Conservation (phyloP, 2,329 filamentous ascomycete species). For the Pestalotiopsis sp. region DNA sequence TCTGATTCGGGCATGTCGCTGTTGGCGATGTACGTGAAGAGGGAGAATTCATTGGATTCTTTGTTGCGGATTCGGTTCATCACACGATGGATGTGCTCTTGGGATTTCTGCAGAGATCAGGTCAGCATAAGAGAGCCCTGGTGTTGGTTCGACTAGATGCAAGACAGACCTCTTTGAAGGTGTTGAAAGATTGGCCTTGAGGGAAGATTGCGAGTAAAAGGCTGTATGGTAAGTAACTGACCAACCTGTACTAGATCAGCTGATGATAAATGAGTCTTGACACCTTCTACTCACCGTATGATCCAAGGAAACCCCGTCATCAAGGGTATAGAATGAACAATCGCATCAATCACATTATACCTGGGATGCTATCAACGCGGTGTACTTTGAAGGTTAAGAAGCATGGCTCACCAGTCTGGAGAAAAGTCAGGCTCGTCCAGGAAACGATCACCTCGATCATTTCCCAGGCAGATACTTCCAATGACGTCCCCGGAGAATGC, state of each 20-base stretch:
- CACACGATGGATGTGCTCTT: background rate
- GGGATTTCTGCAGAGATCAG: background rate
- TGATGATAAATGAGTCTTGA: background rate
- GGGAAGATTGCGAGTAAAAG: background rate
- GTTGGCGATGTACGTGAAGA: constrained; percentile 27
- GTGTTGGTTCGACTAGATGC: no score
- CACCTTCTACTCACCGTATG: background rate
- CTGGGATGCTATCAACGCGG: background rate
- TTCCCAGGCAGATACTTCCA: constrained; percentile 14
- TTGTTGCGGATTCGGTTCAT: background rate
- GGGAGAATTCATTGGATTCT: background rate
- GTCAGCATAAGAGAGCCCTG: no score
- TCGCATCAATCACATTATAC: background rate
- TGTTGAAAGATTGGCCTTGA: background rate
- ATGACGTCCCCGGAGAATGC: constrained; percentile 13
- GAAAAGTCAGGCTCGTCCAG: constrained; percentile 13
- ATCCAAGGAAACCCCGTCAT: background rate
- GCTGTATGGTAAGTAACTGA: background rate
- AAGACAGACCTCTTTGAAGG: background rate
- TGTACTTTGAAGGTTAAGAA: background rate
- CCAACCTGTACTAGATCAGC: background rate
- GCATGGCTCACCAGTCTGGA: constrained; percentile 11
- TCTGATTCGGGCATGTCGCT: constrained; percentile 27
- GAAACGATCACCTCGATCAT: constrained; percentile 1
- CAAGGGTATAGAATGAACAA: background rate